Evolutionary conservation across 345 rosid species (phyloP).

Genomic region (Bruguiera gymnorhiza): DNA sequence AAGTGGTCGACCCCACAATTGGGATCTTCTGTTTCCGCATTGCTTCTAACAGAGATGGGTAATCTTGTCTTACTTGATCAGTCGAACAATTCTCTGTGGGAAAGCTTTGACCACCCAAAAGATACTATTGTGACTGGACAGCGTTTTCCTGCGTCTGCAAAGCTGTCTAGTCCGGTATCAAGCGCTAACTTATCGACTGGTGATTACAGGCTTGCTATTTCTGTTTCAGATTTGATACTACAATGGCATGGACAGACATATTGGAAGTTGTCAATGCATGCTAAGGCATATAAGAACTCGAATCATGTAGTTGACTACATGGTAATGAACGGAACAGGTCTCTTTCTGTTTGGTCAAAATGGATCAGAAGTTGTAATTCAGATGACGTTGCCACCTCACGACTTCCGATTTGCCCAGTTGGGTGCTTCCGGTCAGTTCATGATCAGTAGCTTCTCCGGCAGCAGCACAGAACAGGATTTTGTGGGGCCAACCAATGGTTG

Average conservation of each 20-base stretch:
- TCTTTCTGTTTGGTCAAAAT: conserved; percentile 55
- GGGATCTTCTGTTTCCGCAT: conserved; percentile 43
- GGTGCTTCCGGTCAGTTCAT: conserved; percentile 53
- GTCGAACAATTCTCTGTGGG: conserved; percentile 65
- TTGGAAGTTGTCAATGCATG: conserved; percentile 73
- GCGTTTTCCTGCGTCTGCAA: conserved; percentile 33
- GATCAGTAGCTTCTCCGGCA: conserved; percentile 44
- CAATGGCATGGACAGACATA: conserved; percentile 62
- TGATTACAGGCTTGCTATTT: conserved; percentile 50
- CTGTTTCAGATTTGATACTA: conserved; percentile 45
- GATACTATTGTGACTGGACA: conserved; percentile 79
- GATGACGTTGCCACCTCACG: conserved; percentile 39
- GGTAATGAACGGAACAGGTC: conserved; percentile 55
- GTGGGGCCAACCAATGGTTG: conserved; percentile 58
- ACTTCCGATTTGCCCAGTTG: conserved; percentile 59
- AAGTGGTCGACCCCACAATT: conserved; percentile 69
- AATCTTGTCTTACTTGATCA: conserved; percentile 67
- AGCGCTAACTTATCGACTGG: conserved; percentile 46
- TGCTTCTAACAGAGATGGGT: conserved; percentile 61
- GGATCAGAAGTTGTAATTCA: conserved; percentile 46
- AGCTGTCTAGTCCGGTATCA: conserved; percentile 49
- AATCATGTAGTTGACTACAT: conserved; percentile 46
- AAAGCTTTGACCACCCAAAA: conserved; percentile 67
- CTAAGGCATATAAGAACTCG: conserved; percentile 41
- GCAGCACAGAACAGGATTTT: conserved; percentile 42